A percentile compares a stretch with the other conserved stretches of the same genome.
These are phyloP conservation scores for Alternaria dauci DNA, from an alignment of 2,329 filamentous ascomycete species.

Conservation along the genomic window DNA sequence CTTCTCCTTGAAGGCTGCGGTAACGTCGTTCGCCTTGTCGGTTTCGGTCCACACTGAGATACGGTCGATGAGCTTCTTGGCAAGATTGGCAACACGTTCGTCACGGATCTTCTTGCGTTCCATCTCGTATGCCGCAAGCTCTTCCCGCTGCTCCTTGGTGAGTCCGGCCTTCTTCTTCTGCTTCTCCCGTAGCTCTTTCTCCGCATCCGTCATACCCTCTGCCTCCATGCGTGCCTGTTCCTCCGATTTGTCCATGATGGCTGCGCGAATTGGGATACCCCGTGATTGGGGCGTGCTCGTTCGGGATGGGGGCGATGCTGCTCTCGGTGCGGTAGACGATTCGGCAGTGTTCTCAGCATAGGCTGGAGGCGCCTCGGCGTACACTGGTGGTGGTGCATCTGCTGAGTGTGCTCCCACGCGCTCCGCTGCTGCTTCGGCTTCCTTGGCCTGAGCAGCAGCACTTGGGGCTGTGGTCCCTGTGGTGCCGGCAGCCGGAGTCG, in stretches of 20 bases:
- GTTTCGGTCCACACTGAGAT: conserved; percentile 97
- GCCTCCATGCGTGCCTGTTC: conserved; percentile 74
- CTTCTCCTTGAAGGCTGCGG: conserved; percentile 90
- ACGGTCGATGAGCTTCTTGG: conserved; percentile 85
- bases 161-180: conserved; percentile 90
- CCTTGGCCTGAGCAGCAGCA: conserved; percentile 55
- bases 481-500: conserved; percentile 16
- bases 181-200: conserved; percentile 79
- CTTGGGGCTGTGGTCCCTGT: conserved; percentile 25
- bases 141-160: conserved; percentile 90
- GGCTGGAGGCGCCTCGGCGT: conserved; percentile 46
- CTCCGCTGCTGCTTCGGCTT: conserved; percentile 53
- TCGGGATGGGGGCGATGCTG: conserved; percentile 51
- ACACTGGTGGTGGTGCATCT: conserved; percentile 48
- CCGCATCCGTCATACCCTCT: conserved; percentile 72
- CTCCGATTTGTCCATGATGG: conserved; percentile 87
- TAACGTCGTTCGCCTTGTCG: conserved; percentile 86
- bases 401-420: conserved; percentile 45
- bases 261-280: conserved; percentile 78
- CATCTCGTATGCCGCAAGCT: conserved; percentile 85
- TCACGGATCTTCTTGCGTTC: conserved; percentile 85
- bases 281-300: conserved; percentile 60
- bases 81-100: conserved; percentile 85
- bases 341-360: conserved; percentile 58
- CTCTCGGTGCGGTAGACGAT: conserved; percentile 37